phyloP scores from a whole-genome alignment of 208 protist species.

The Leishmania aethiopica region DNA sequence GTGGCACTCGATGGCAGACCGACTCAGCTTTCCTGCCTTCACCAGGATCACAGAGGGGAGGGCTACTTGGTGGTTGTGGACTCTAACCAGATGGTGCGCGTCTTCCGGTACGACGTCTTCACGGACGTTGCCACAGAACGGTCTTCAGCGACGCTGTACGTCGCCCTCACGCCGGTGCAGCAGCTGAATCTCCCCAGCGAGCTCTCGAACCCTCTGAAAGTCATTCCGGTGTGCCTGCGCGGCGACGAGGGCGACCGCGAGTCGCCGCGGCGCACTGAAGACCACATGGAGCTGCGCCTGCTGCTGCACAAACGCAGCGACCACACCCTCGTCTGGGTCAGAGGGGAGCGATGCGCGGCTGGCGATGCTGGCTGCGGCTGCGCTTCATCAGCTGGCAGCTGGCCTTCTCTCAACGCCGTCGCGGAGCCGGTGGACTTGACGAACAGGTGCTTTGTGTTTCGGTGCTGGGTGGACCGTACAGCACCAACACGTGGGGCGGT shows the following conservation, averaged over 20 bases:
- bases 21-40: conserved; percentile 35
- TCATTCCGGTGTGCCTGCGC: conserved; percentile 32
- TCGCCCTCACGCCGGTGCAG: conserved; percentile 29
- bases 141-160: conserved; percentile 16
- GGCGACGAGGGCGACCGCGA: conserved; percentile 22
- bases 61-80: conserved; percentile 45
- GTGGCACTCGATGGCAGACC: conserved; percentile 40
- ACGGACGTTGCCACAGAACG: conserved; percentile 10
- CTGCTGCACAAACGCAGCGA: conserved; percentile 41
- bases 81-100: conserved; percentile 31
- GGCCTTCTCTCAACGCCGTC: conserved; percentile 15
- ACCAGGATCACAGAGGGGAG: conserved; percentile 38
- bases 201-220: conserved; percentile 28
- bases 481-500: conserved; percentile 35
- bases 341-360: background rate
- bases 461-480: conserved; percentile 49
- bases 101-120: conserved; percentile 57
- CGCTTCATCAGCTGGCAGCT: background rate
- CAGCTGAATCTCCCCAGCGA: conserved; percentile 21
- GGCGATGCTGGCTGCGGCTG: background rate
- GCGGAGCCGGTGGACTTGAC: conserved; percentile 6
- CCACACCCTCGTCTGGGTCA: conserved; percentile 37
- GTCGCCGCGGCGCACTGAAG: conserved; percentile 16
- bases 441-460: conserved; percentile 13
- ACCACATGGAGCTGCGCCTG: conserved; percentile 30